A percentile compares a stretch with the other conserved stretches of the same genome.
Evolutionary conservation across 2,329 filamentous ascomycete species (phyloP).

Genomic region (Xylaria sp.): DNA sequence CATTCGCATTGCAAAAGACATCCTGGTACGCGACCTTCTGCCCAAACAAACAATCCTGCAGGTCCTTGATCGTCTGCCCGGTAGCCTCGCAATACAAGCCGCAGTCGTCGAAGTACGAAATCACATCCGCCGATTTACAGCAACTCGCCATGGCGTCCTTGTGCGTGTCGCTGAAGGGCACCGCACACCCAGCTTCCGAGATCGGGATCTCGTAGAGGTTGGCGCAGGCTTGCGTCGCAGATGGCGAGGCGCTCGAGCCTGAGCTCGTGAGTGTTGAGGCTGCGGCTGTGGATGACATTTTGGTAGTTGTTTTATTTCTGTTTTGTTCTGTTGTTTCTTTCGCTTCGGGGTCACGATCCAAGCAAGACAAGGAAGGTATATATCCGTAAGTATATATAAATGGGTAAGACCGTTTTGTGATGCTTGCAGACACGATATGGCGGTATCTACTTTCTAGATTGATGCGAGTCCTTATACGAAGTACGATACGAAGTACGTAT

Average conservation of each 20-base stretch:
- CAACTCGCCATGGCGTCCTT: constrained; percentile 58
- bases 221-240: constrained; percentile 38
- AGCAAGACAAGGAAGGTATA: background rate
- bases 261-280: background rate
- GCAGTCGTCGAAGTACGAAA: constrained; percentile 60
- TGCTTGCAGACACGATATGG: background rate
- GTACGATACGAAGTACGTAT: too few species aligned
- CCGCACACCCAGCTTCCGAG: constrained; percentile 58
- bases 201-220: constrained; percentile 57
- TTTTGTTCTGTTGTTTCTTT: background rate
- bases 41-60: constrained; percentile 54
- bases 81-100: constrained; percentile 62
- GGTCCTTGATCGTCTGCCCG: constrained; percentile 51
- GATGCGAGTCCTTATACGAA: too few species aligned
- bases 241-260: constrained; percentile 20
- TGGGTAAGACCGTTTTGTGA: background rate
- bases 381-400: background rate
- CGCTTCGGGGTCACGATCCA: background rate
- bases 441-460: background rate
- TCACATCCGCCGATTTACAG: constrained; percentile 58
- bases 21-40: constrained; percentile 52
- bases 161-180: constrained; percentile 55
- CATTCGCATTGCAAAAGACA: constrained; percentile 59
- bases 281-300: constrained; percentile 8
- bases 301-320: constrained; percentile 9